Base-by-base conservation (phyloP, 805 yeast genomes). In the Yamadazyma takamatsuzukensis region DNA sequence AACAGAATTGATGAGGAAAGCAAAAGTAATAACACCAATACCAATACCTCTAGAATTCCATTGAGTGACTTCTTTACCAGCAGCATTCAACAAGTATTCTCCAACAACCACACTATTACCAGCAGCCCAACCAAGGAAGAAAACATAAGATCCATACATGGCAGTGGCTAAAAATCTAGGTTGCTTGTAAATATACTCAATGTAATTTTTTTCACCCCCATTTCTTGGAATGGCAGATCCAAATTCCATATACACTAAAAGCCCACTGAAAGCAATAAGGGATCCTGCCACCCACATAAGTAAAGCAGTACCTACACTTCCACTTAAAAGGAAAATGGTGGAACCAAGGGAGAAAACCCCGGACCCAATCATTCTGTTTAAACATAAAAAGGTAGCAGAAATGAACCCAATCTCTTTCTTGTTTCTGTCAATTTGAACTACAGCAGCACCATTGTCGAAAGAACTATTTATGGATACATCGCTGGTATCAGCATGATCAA, bases 151-250 rank as follows among this genome's bases (percentile, higher is more conserved):
- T 0, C 86, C 88, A 47, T 66, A 66, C 70, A 63, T 64, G 38
- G 68, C 75, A 17, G 84, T 78, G 28, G 80, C 71, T 38, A 85
- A 64, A 50, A 80, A 83, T 52, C 64, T 72, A 25, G 95, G 95
- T 45, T 73, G 76, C 30, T 67, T 68, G 61, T 69, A 85, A 30
- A 83, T 74, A 45, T 72, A 80, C 53, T 84, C 93, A 46, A 85
- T 60, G 53, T 85, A 85, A 49, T 82, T 83, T 59, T 83, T 83
- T 51, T 85, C 95, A 45, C 93, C 95, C 44, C 95, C 95, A 49
- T 84, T 83, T 60, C 82, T 74, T 29, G 86, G 85, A 36, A 83
- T 76, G 29, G 76, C 79, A 3, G 77, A 74, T 11, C 94, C 94
- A 54, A 82, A 80, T 51, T 83, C 93, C 78, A 83, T 76, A 55